These are phyloP conservation scores for Syzygium grande DNA, from an alignment of 345 rosid genomes.

Conservation along the genomic window DNA sequence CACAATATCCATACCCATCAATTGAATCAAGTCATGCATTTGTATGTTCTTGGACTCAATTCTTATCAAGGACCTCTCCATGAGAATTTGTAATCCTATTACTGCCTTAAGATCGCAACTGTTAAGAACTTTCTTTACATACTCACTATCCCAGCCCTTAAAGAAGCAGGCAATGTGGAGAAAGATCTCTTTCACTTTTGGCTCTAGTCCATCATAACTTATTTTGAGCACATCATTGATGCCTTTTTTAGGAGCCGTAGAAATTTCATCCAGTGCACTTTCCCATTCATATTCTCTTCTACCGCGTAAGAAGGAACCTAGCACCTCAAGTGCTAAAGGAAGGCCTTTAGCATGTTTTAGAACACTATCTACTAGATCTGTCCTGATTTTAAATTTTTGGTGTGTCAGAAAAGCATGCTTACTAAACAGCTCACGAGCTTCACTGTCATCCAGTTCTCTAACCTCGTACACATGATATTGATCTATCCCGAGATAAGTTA, in stretches of 20 bases:
- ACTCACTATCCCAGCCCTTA: rapidly evolving
- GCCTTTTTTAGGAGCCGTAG: rapidly evolving
- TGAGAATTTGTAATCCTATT: background rate
- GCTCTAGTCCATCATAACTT: background rate
- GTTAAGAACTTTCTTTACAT: rapidly evolving
- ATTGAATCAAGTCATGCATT: background rate
- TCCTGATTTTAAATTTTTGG: rapidly evolving
- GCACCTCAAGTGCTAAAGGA: background rate
- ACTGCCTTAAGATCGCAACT: background rate
- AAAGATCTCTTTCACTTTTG: background rate
- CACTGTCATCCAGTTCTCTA: rapidly evolving
- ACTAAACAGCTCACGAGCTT: rapidly evolving
- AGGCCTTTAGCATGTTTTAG: background rate
- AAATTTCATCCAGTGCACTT: background rate
- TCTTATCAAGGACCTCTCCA: background rate
- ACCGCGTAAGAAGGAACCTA: background rate
- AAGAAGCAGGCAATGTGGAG: background rate
- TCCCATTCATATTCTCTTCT: background rate
- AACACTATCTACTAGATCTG: rapidly evolving
- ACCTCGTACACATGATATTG: background rate
- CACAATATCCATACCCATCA: background rate
- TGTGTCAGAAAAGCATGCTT: background rate
- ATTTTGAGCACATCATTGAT: background rate
- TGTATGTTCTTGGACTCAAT: rapidly evolving
- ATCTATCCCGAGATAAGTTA: background rate